phyloP scores from a whole-genome alignment of 2,329 filamentous ascomycete genomes.

The Aspergillus arachidicola region DNA sequence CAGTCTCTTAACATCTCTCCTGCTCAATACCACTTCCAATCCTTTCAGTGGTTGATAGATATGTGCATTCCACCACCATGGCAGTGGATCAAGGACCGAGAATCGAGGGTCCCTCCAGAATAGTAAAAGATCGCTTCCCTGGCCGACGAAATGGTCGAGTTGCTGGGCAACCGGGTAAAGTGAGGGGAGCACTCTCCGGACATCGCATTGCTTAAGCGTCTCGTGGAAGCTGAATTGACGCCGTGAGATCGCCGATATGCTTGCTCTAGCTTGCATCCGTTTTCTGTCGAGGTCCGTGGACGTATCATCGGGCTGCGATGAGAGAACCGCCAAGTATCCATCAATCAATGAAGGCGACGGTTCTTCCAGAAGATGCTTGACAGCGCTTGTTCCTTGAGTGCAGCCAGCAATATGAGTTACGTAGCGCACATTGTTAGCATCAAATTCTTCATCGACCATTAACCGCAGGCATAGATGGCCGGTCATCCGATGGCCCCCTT shows the following conservation, averaged over 20 bases:
- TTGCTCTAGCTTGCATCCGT: constrained; percentile 3
- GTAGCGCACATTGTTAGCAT: constrained; percentile 34
- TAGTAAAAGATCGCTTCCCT: constrained; percentile 39
- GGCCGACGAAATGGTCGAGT: constrained; percentile 20
- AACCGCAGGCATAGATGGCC: constrained; percentile 76
- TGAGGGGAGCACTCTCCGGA: constrained; percentile 9
- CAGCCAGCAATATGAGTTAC: constrained; percentile 37
- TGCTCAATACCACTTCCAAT: constrained; percentile 13
- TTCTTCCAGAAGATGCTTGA: constrained; percentile 35
- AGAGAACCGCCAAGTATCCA: constrained; percentile 31
- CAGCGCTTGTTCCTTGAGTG: constrained; percentile 30
- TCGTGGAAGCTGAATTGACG: constrained; percentile 11
- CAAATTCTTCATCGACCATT: constrained; percentile 56
- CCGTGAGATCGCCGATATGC: constrained; percentile 4
- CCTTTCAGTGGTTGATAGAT: constrained; percentile 55
- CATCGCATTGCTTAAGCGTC: constrained; percentile 9
- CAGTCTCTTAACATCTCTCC: background rate
- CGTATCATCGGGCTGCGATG: constrained; percentile 17
- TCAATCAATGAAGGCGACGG: constrained; percentile 24
- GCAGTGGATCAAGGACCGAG: constrained; percentile 58
- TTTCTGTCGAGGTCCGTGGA: constrained; percentile 10
- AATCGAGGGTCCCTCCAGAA: constrained; percentile 61
- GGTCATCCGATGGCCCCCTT: constrained; percentile 57
- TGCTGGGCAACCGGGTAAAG: constrained; percentile 27
- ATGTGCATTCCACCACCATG: constrained; percentile 61